Evolutionary conservation across 2,329 filamentous ascomycete species (phyloP), one percentile per base, ranked within the genome.

Genomic region (Ustulina deusta): DNA sequence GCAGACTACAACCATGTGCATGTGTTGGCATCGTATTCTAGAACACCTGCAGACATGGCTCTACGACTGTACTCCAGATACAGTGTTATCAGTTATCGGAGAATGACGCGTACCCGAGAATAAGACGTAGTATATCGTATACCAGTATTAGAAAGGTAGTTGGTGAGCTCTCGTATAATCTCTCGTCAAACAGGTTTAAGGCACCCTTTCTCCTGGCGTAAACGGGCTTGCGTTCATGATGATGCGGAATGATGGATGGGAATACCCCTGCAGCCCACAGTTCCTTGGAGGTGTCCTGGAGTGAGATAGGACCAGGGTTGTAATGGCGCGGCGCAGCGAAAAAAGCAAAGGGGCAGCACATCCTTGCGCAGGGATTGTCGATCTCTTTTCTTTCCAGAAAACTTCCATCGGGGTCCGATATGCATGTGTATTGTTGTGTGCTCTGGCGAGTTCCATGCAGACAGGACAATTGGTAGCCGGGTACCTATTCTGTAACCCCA

Each of bases 341-440:
- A 29, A 56, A 40, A 56, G 20, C 13, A 40, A 56, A 29, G 25
- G 52, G 57, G 22, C 58, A 32, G 17, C 64, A 63, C 44, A 59
- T 56, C 48, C n/a, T 57, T 38, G 49, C 44, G 46, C 57, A 61
- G 65, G 61, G 61, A 46, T 61, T 9, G 38, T 17, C 42, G 36
- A 57, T 68, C 65, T 56, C 17, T 27, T 48, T 17, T 57, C 55
- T 61, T 68, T 65, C 61, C 44, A 65, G 65, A 68, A 68, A 65
- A 61, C 48, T 68, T 68, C 65, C 42, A 65, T 65, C 56, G 22
- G 65, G 61, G 56, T 38, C 36, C 51, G 36, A 52, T 55, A 59
- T 55, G 40, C n/a, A 34, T 36, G 54, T n/a, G n/a, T n/a, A n/a
- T 1, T 52, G 40, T 29, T 52, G 64, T n/a, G 42, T 57, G 57